phyloP scores from a whole-genome alignment of 441 rosid genomes.

The Populus hybrid region DNA sequence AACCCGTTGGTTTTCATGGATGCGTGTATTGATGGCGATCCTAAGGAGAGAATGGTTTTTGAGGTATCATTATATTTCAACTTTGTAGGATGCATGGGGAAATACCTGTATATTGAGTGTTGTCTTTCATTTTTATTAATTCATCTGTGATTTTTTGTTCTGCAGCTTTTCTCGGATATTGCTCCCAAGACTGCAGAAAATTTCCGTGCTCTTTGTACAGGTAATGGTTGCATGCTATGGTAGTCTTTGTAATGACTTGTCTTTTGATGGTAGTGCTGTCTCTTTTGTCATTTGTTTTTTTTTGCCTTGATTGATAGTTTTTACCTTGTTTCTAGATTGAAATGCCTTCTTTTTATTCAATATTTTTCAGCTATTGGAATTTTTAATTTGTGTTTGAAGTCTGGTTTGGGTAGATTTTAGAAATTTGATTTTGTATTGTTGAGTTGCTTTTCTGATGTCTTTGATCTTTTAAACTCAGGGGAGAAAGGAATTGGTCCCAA shows the following conservation, averaged over 20 bases:
- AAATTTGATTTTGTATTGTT: background rate
- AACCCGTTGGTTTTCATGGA: constrained; percentile 76
- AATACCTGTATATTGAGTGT: background rate
- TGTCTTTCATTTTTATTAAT: background rate
- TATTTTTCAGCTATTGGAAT: constrained; percentile 2
- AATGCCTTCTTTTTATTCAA: background rate
- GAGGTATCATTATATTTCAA: constrained; percentile 50
- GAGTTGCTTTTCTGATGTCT: constrained; percentile 14
- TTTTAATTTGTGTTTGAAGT: background rate
- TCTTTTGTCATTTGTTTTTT: background rate
- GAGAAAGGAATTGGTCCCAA: constrained; percentile 85
- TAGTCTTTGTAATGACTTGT: background rate
- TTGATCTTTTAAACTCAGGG: constrained; percentile 40
- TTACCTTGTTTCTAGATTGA: background rate
- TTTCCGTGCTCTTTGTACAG: constrained; percentile 91
- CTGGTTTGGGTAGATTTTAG: background rate
- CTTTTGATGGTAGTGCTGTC: background rate
- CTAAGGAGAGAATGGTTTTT: constrained; percentile 82
- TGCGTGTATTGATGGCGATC: constrained; percentile 90
- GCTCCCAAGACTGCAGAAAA: constrained; percentile 94
- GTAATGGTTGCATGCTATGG: constrained; percentile 28
- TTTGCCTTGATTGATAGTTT: background rate
- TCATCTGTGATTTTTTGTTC: constrained; percentile 9
- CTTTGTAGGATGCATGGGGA: background rate
- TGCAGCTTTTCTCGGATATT: constrained; percentile 77